These are phyloP conservation scores for Litchi chinensis DNA, from an alignment of 345 rosid species.

Conservation along the genomic window DNA sequence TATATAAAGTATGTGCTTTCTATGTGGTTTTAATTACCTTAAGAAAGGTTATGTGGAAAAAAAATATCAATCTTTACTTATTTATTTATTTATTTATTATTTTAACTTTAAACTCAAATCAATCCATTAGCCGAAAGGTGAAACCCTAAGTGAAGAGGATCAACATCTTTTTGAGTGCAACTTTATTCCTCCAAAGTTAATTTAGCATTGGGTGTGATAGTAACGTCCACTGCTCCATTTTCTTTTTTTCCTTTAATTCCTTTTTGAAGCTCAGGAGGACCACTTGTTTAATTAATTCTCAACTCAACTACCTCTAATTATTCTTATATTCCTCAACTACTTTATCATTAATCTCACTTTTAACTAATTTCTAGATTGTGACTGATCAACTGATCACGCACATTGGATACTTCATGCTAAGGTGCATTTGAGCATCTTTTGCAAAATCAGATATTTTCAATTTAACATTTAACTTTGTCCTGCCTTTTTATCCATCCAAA, in stretches of 20 bases:
- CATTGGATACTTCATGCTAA: neutral
- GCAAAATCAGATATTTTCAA: neutral
- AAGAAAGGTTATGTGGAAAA: too few species aligned
- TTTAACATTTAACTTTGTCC: too few species aligned
- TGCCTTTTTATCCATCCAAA: too few species aligned
- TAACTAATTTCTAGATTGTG: neutral
- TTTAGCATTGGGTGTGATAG: constrained; percentile 21
- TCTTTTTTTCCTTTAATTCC: too few species aligned
- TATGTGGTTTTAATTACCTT: too few species aligned
- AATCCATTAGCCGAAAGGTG: constrained; percentile 4
- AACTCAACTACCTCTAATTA: neutral
- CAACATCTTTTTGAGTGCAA: constrained; percentile 28
- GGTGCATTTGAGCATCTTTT: neutral
- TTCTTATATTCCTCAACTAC: constrained; percentile 8
- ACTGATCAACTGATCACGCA: neutral
- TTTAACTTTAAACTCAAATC: too few species aligned
- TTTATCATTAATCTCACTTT: constrained; percentile 10
- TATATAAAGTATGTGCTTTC: too few species aligned
- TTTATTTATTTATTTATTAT: too few species aligned
- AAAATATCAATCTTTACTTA: too few species aligned
- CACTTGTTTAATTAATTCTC: constrained; percentile 13
- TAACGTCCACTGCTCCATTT: constrained; percentile 5
- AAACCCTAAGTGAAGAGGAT: constrained; percentile 20
- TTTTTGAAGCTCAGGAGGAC: constrained; percentile 4
- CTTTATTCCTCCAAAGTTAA: constrained; percentile 18